Evolutionary conservation across 208 protist genomes (phyloP).

Genomic region (Trichomonas vaginalis): DNA sequence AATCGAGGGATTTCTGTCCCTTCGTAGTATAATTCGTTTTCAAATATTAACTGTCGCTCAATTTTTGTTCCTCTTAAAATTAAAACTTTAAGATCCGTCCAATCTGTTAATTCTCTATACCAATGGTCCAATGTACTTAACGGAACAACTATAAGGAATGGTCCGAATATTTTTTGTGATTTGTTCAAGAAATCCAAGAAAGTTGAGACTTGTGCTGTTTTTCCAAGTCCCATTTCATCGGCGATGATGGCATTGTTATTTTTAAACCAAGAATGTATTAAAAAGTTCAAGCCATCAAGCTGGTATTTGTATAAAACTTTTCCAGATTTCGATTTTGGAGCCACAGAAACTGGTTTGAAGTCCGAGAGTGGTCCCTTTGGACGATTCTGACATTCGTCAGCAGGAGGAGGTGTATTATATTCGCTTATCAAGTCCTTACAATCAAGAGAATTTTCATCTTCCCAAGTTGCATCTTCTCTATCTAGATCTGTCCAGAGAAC

Average conservation of each 20-base stretch:
- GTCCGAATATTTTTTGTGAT: background rate
- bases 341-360: background rate
- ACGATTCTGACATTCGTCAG: background rate
- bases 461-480: background rate
- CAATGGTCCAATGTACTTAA: constrained; percentile 42
- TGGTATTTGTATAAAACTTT: constrained; percentile 54
- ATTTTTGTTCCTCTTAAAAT: constrained; percentile 15
- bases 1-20: constrained; percentile 20
- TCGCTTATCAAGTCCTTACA: background rate
- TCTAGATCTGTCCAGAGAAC: background rate
- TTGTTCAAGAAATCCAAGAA: constrained; percentile 12
- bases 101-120: constrained; percentile 31
- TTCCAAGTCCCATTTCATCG: constrained; percentile 68
- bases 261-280: constrained; percentile 45
- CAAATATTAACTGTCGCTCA: constrained; percentile 9
- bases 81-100: constrained; percentile 24
- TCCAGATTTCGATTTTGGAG: constrained; percentile 29
- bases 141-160: constrained; percentile 40
- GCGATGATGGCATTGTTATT: constrained; percentile 55
- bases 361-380: background rate
- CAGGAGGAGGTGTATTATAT: background rate
- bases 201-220: constrained; percentile 35
- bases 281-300: constrained; percentile 59
- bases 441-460: background rate
- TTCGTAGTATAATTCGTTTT: constrained; percentile 29